Percentiles rank a stretch among this genome's conserved stretches.
These are phyloP conservation scores for Triglochin maritima DNA, from an alignment of 106 monocot species.

Conservation along the genomic window DNA sequence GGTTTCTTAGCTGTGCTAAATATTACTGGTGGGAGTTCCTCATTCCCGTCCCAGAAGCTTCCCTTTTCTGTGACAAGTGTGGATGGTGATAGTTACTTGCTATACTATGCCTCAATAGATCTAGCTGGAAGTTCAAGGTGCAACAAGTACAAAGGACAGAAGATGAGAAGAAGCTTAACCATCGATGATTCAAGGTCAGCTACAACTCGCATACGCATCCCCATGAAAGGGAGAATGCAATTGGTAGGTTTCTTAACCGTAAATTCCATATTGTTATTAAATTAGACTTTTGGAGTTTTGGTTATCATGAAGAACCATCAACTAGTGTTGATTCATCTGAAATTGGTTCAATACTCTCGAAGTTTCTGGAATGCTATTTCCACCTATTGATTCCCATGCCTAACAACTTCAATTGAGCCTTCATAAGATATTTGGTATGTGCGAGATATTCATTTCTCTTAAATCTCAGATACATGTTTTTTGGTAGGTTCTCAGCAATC, in stretches of 20 bases:
- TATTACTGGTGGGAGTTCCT: slow-evolving; percentile 78
- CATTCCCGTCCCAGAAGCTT: slow-evolving; percentile 63
- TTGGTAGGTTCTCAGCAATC: slow-evolving; percentile 88
- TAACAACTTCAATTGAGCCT: no score
- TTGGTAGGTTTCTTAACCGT: slow-evolving; percentile 42
- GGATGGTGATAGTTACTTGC: slow-evolving; percentile 69
- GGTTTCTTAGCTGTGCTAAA: slow-evolving; percentile 89
- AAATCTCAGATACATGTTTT: background rate
- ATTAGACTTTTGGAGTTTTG: no score
- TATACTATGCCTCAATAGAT: slow-evolving; percentile 89
- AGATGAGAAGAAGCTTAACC: slow-evolving; percentile 59
- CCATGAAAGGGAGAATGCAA: slow-evolving; percentile 85
- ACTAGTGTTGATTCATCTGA: no score
- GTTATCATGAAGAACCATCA: no score
- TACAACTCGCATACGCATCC: slow-evolving; percentile 70
- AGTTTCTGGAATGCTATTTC: no score
- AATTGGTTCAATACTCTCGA: no score
- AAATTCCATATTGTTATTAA: background rate
- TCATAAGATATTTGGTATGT: no score
- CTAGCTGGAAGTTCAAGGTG: slow-evolving; percentile 42
- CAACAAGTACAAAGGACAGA: slow-evolving; percentile 37
- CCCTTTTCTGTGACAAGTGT: slow-evolving; percentile 81
- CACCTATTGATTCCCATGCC: no score
- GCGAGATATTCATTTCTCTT: background rate
- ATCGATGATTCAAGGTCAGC: slow-evolving; percentile 49